Conservation (phyloP, 192 early-diverging fungal genomes). For the Gigaspora rosea region DNA sequence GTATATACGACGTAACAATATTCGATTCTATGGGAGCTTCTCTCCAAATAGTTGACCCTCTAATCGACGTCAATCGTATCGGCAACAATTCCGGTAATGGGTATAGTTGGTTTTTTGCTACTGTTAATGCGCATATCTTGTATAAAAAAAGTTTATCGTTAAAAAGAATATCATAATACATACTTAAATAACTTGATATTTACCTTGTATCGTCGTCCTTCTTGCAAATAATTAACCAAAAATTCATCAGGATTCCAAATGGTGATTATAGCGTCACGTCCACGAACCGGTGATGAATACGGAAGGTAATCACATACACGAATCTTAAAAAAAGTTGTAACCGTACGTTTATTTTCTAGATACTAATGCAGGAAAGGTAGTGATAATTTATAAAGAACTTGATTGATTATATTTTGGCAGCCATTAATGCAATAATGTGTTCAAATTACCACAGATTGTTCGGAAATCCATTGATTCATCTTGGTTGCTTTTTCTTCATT, state of each 20-base stretch:
- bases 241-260: conserved; percentile 51
- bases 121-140: conserved; percentile 34
- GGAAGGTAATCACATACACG: conserved; percentile 51
- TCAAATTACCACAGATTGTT: background rate
- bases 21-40: conserved; percentile 23
- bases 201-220: conserved; percentile 61
- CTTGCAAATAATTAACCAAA: conserved; percentile 41
- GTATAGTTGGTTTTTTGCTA: conserved; percentile 31
- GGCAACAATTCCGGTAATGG: background rate
- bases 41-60: conserved; percentile 36
- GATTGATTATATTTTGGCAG: background rate
- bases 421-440: too few relatives aligned
- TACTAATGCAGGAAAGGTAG: background rate
- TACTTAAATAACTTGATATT: conserved; percentile 22
- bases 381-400: background rate
- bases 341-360: conserved; percentile 32
- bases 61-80: conserved; percentile 28
- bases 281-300: background rate
- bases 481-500: background rate
- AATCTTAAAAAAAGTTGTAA: conserved; percentile 47
- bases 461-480: conserved; percentile 13
- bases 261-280: conserved; percentile 44
- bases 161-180: conserved; percentile 1
- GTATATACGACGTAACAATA: conserved; percentile 31
- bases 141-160: background rate